phyloP scores from a whole-genome alignment of 495 filamentous ascomycete genomes.

The Penicillium manginii region DNA sequence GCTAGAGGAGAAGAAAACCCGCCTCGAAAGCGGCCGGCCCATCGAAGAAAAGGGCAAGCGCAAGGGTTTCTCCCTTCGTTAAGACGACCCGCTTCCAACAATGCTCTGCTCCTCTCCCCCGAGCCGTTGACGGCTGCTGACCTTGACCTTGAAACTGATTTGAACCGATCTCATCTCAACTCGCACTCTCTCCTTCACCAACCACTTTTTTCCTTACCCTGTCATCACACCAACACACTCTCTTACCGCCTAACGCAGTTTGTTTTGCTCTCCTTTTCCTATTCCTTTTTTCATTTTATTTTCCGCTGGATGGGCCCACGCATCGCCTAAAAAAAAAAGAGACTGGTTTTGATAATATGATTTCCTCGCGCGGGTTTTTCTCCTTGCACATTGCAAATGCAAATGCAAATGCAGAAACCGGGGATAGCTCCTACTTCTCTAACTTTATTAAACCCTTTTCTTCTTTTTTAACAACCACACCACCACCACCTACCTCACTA shows the following conservation, averaged over 20 bases:
- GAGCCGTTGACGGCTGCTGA: constrained; percentile 35
- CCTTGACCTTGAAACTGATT: constrained; percentile 17
- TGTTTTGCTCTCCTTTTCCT: constrained; percentile 22
- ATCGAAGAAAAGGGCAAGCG: constrained; percentile 91
- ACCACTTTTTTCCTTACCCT: constrained; percentile 37
- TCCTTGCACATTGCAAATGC: no score
- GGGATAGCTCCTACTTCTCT: not conserved
- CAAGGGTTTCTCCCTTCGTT: constrained; percentile 98
- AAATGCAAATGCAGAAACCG: no score
- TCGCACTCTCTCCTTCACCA: constrained; percentile 32
- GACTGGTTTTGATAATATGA: constrained; percentile 39
- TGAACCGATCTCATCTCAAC: constrained; percentile 26
- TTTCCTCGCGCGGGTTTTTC: constrained; percentile 7
- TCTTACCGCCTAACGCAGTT: constrained; percentile 34
- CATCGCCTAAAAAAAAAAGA: constrained; percentile 33
- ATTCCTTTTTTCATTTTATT: constrained; percentile 25
- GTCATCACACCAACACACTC: constrained; percentile 41
- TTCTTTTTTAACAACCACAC: not conserved
- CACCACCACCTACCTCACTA: not conserved
- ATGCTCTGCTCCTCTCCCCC: constrained; percentile 11
- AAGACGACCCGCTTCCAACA: constrained; percentile 31
- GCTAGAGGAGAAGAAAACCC: constrained; percentile 94
- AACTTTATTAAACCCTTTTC: not conserved
- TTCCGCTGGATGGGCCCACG: constrained; percentile 38
- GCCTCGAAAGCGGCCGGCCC: constrained; percentile 91